These are phyloP conservation scores for Jackrogersella multiformis DNA, from an alignment of 495 filamentous ascomycete species.

Conservation along the genomic window DNA sequence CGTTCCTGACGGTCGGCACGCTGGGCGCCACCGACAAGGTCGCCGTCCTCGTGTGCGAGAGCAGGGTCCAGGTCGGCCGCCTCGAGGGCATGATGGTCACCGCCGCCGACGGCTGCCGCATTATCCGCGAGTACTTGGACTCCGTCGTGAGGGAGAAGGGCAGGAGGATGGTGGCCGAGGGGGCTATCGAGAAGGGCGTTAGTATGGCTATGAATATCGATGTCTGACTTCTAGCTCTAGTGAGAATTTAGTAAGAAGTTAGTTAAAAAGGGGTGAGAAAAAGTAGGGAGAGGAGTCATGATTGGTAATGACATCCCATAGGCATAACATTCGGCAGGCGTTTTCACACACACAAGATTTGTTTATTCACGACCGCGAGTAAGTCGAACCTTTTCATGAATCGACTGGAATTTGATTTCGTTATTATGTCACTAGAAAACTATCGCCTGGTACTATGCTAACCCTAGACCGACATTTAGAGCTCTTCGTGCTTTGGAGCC, in stretches of 20 bases:
- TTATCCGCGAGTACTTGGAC: slow-evolving; percentile 77
- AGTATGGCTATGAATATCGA: slow-evolving; percentile 58
- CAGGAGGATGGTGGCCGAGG: slow-evolving; percentile 68
- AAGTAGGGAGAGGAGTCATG: slow-evolving; percentile 1
- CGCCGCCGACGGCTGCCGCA: slow-evolving; percentile 83
- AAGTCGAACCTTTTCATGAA: slow-evolving; percentile 23
- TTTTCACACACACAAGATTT: slow-evolving; percentile 3
- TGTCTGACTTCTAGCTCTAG: slow-evolving; percentile 14
- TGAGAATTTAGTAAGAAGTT: no score
- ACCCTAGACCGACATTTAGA: slow-evolving; percentile 41
- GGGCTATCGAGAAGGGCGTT: slow-evolving; percentile 56
- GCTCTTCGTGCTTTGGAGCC: slow-evolving; percentile 54
- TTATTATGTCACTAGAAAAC: slow-evolving; percentile 1
- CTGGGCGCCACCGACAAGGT: slow-evolving; percentile 77
- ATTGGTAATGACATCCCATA: not conserved
- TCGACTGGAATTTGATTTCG: slow-evolving; percentile 16
- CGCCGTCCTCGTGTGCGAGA: slow-evolving; percentile 83
- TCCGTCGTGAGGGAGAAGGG: slow-evolving; percentile 73
- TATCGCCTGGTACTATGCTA: slow-evolving; percentile 13
- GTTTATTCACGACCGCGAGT: slow-evolving; percentile 14
- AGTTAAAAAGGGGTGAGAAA: not conserved
- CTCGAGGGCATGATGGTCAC: slow-evolving; percentile 92
- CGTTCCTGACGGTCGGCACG: slow-evolving; percentile 85
- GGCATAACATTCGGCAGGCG: slow-evolving; percentile 17
- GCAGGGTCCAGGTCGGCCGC: slow-evolving; percentile 74